Evolutionary conservation across 129 eudicot species (phyloP), one percentile per base, ranked within the genome.

Genomic region (Apium graveolens): DNA sequence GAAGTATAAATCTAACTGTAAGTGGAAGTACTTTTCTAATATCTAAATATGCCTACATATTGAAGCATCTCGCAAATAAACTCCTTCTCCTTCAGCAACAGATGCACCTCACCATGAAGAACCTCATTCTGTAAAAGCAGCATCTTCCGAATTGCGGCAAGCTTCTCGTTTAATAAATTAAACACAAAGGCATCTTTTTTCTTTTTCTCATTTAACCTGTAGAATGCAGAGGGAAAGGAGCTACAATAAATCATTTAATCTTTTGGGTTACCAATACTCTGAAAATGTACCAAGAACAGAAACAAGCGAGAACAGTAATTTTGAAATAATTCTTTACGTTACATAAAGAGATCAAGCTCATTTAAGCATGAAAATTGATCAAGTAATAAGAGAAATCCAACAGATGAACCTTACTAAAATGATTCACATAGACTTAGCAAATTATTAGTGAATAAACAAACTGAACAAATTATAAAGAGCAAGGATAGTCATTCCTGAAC

Each of bases 121-220:
- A 21, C 5, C 20, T 21, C 26, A 53, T 53, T 53, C 27, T 53
- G 27, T 21, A 53, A 20, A 34, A 70, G n/a, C 57, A 72, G 43
- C 57, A 79, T 70, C 11, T 51, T 60, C 46, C 49, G 34, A 24
- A 76, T 79, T 51, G 71, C 71, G 71, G 71, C 77, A 51, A 79
- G 20, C 27, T 53, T 20, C 27, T 53, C 62, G 16, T 53, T 53
- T 21, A 53, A 7, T 21, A 53, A 53, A 53, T 53, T 53, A 53
- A 53, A 53, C 3, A 6, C 62, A 53, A 6, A 53, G 62, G 62
- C 27, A 0, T 20, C 27, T 21, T 53, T 35, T 37, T 71, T 79
- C 20, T 72, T 51, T 41, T 49, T 79, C 57, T 53, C 62, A 21
- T 6, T 1, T 6, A 53, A 5, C 62, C 62, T 53, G 62, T 53